Evolutionary conservation across 2,329 filamentous ascomycete genomes (phyloP).

Genomic region (Cryphonectria japonica): DNA sequence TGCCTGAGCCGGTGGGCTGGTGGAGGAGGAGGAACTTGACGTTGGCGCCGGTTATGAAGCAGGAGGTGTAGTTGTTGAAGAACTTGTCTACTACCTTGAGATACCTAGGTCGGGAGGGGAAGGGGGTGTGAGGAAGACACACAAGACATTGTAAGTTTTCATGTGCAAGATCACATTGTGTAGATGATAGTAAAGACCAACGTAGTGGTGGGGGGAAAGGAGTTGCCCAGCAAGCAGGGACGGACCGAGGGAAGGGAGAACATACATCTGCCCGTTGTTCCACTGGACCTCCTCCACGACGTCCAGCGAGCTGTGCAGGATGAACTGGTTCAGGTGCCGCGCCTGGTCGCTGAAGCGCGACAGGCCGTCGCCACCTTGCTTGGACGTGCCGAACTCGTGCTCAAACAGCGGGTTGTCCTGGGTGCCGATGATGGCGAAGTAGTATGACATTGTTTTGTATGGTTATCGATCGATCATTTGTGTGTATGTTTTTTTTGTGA

Average conservation of each 20-base stretch:
- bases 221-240: too few species aligned
- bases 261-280: constrained; percentile 81
- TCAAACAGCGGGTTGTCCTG: constrained; percentile 97
- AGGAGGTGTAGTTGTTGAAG: constrained; percentile 93
- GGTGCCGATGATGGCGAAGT: constrained; percentile 95
- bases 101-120: constrained; percentile 62
- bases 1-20: constrained; percentile 63
- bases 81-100: constrained; percentile 97
- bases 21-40: constrained; percentile 94
- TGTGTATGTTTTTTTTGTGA: not conserved
- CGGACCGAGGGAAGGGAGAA: constrained; percentile 17
- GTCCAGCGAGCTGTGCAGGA: constrained; percentile 90
- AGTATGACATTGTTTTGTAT: constrained; percentile 80
- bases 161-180: not conserved
- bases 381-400: constrained; percentile 95
- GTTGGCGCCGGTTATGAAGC: constrained; percentile 91
- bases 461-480: constrained; percentile 38
- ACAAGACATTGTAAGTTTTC: not conserved
- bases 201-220: too few species aligned
- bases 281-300: constrained; percentile 97
- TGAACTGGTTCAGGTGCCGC: constrained; percentile 95
- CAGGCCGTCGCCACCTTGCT: constrained; percentile 91
- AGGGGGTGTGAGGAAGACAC: constrained; percentile 9
- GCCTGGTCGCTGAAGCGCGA: constrained; percentile 87
- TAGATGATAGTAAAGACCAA: not conserved